phyloP scores from a whole-genome alignment of 2,329 filamentous ascomycete species.

The Apiospora rasikravindrae region DNA sequence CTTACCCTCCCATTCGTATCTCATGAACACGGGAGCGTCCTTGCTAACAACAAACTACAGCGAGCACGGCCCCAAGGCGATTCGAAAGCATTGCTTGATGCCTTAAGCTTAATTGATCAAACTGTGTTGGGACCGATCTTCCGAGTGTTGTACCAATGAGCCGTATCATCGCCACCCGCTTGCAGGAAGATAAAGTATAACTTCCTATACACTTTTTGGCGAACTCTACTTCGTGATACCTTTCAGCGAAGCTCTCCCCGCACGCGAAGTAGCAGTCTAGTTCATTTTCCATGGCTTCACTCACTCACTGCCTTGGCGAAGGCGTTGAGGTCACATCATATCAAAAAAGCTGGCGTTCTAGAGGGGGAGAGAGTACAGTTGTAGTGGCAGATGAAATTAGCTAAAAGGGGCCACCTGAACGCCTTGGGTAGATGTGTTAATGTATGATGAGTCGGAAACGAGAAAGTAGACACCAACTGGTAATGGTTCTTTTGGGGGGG shows the following conservation, averaged over 20 bases:
- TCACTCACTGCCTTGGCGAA: neutral
- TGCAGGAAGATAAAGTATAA: neutral
- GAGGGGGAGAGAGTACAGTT: neutral
- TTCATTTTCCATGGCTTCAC: neutral
- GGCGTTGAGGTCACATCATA: conserved; percentile 1
- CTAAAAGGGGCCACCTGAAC: neutral
- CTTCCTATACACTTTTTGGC: neutral
- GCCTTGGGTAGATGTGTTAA: neutral
- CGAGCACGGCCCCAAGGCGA: conserved; percentile 59
- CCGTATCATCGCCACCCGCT: neutral
- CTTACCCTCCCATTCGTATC: neutral
- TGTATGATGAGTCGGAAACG: neutral
- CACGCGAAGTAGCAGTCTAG: conserved; percentile 1
- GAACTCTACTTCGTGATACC: neutral
- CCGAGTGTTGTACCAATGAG: neutral
- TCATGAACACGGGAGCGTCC: neutral
- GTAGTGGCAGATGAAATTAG: neutral
- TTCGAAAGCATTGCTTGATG: conserved; percentile 60
- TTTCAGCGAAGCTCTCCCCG: neutral
- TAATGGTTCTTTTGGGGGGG: neutral
- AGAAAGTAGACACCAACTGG: neutral
- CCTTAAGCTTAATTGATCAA: neutral
- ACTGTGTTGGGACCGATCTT: neutral
- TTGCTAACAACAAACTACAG: conserved; percentile 40
- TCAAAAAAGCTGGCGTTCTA: neutral